Conservation (phyloP, 495 filamentous ascomycete genomes). For the Lepidopterella palustris region DNA sequence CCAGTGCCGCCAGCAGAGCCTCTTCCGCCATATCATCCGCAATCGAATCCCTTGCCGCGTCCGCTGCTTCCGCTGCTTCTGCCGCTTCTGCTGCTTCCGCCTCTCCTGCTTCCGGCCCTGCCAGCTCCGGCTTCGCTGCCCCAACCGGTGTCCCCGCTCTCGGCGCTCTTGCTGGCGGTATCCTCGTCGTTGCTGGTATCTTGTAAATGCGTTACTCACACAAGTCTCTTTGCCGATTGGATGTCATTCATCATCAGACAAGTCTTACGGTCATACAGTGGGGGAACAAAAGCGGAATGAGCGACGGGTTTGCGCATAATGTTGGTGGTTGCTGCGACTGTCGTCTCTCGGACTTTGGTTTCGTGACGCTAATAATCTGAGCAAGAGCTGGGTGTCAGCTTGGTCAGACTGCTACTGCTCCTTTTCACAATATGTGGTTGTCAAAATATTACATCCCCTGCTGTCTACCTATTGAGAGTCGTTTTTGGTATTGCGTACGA, state of each 20-base stretch:
- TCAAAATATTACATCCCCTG: too few relatives aligned
- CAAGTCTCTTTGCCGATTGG: background rate
- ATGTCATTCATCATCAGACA: background rate
- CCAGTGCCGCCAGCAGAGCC: background rate
- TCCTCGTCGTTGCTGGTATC: conserved; percentile 20
- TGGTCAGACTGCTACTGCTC: too few relatives aligned
- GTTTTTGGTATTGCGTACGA: too few relatives aligned
- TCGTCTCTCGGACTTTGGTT: too few relatives aligned
- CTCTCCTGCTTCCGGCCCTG: background rate
- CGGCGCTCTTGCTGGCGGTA: conserved; percentile 14
- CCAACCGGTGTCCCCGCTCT: conserved; percentile 6
- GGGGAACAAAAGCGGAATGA: too few relatives aligned
- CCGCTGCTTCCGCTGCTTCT: background rate
- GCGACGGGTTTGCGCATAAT: too few relatives aligned
- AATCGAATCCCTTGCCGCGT: background rate
- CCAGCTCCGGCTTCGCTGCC: background rate
- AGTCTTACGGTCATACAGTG: too few relatives aligned
- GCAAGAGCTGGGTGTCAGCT: too few relatives aligned
- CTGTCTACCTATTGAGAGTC: too few relatives aligned
- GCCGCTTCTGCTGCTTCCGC: conserved; percentile 16
- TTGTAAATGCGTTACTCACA: conserved; percentile 12
- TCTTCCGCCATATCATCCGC: background rate
- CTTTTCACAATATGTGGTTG: too few relatives aligned
- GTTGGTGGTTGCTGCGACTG: too few relatives aligned
- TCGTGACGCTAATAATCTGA: too few relatives aligned